Base-by-base conservation (phyloP, 2,329 filamentous ascomycete species). In the Sordariomycetes sp. region DNA sequence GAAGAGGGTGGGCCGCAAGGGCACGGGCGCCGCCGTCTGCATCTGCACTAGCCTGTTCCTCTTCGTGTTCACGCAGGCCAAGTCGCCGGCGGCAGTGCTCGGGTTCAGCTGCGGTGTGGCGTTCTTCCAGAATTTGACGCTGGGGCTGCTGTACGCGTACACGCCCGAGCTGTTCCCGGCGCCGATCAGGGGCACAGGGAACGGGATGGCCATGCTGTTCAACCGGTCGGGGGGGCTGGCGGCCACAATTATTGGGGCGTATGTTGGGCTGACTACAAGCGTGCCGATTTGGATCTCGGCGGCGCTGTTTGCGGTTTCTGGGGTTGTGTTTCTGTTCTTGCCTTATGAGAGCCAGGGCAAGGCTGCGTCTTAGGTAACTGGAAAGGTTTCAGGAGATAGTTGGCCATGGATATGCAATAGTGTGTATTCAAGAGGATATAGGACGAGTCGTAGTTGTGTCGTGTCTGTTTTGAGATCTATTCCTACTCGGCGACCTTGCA, bases 121-220 rank as follows among this genome's bases (percentile, higher is more conserved):
- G 11, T 69, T 78, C n/a, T 65, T 78, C 20, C 74, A 73, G 16
- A 75, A 75, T 58, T 72, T 72, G 64, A 70, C 68, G 59, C 70
- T 66, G 14, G 67, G 61, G 10, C 68, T 69, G 0, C 58, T 71
- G 51, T 78, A 75, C 57, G 75, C 73, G 0, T 77, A 73, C 67
- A 83, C 80, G 0, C 81, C 81, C 0, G 79, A 84, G 62, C 78
- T 79, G 0, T 83, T 84, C 67, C 79, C 79, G 0, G 78, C 76
- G 2, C 77, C 79, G 0, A 72, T 79, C 52, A 71, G 80, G 0
- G 81, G 79, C 2, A 81, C 79, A 0, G 81, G 78, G 6, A 78
- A 76, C 1, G 78, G 79, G 1, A 65, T 72, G 4, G 72, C 74
- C 0, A 73, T 74, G 0, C 72, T 71, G 1, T 61, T 73, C 10